These are phyloP conservation scores for Chaetomium sp. DNA, from an alignment of 2,329 filamentous ascomycete genomes.

Conservation along the genomic window DNA sequence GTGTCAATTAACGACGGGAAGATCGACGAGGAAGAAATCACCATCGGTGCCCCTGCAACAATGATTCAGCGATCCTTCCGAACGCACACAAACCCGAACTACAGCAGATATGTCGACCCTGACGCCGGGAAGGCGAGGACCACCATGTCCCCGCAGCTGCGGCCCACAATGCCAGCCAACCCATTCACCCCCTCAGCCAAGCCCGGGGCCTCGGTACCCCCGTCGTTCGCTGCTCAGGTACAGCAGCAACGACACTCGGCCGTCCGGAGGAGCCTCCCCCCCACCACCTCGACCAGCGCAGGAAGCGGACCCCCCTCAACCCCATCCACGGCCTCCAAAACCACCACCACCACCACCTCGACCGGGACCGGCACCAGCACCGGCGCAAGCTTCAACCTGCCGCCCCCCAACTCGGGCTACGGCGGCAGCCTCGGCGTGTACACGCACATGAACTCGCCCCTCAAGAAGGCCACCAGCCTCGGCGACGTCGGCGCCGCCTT, in stretches of 20 bases:
- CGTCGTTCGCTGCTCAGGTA: slow-evolving; percentile 24
- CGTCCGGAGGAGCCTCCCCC: slow-evolving; percentile 33
- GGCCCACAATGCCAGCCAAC: slow-evolving; percentile 45
- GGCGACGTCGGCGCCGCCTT: slow-evolving; percentile 52
- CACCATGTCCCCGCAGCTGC: slow-evolving; percentile 43
- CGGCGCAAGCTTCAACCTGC: slow-evolving; percentile 11
- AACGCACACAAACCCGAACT: slow-evolving; percentile 82
- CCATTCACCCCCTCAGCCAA: slow-evolving; percentile 47
- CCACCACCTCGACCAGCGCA: background rate
- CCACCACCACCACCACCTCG: slow-evolving; percentile 33
- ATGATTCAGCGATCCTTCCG: slow-evolving; percentile 75
- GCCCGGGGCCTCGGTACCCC: slow-evolving; percentile 21
- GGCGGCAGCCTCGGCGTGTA: slow-evolving; percentile 82
- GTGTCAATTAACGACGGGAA: slow-evolving; percentile 56
- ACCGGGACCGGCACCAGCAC: slow-evolving; percentile 32
- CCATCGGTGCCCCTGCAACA: slow-evolving; percentile 57
- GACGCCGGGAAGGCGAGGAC: slow-evolving; percentile 49
- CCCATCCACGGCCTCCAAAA: slow-evolving; percentile 31
- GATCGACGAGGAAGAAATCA: slow-evolving; percentile 49
- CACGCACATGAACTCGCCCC: slow-evolving; percentile 76
- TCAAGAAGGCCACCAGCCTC: slow-evolving; percentile 74
- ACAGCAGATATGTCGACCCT: slow-evolving; percentile 71
- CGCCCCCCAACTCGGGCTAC: slow-evolving; percentile 37
- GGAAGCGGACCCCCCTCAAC: background rate
- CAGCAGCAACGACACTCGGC: slow-evolving; percentile 24